phyloP scores from a whole-genome alignment of 164 flowering plant genomes.

The Umbellularia californica region DNA sequence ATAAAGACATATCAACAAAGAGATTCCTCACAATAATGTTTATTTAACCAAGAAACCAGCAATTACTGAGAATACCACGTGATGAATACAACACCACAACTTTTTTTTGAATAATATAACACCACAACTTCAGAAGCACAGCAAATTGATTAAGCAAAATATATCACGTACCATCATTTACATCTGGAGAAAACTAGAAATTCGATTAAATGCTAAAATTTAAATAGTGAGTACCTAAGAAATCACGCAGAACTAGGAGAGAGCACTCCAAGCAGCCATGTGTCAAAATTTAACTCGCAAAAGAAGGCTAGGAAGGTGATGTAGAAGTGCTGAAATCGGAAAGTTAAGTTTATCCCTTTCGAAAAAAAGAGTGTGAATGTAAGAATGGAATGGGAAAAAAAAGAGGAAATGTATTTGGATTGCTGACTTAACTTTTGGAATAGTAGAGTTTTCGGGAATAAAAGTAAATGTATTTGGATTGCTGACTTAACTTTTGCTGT shows the following conservation, averaged over 20 bases:
- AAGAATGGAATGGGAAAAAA: no score
- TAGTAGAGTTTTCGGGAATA: no score
- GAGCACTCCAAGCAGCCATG: no score
- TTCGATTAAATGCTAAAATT: constrained; percentile 21
- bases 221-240: background rate
- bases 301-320: no score
- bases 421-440: no score
- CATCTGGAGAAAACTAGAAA: constrained; percentile 61
- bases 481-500: no score
- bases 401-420: no score
- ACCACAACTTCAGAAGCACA: constrained; percentile 45
- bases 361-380: no score
- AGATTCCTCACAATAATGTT: background rate
- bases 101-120: constrained; percentile 12
- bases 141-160: constrained; percentile 27
- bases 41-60: background rate
- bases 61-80: background rate
- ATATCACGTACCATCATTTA: constrained; percentile 66
- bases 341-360: no score
- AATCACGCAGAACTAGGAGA: background rate
- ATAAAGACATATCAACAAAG: no score
- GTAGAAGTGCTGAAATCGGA: no score
- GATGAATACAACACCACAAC: constrained; percentile 29
- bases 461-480: no score
- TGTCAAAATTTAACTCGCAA: background rate